Evolutionary conservation across 2,329 filamentous ascomycete species (phyloP), one percentile per base, ranked within the genome.

Genomic region (Beauveria sp.): DNA sequence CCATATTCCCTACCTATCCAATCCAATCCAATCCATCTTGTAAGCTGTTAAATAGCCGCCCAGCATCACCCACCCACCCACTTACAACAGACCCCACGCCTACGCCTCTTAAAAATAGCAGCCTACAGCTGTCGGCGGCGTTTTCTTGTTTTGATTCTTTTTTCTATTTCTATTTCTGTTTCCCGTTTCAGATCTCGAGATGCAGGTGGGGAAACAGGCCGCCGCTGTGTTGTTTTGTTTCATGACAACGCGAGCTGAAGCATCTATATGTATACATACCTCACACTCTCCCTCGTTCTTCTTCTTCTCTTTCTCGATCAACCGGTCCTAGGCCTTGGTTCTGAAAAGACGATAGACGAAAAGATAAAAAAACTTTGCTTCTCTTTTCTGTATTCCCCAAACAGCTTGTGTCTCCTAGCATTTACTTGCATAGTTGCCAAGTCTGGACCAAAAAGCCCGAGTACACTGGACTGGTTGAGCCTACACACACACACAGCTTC

Each of bases 351-450:
- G 1, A 34, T 34, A 12, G 10, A 34, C 30, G 10, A 34, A 34
- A 46, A 34, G 26, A n/a, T 2, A 5, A 16, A 22, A 2, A 26
- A 6, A n/a, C 16, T n/a, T 26, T 9, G 2, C 22, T 20, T 22
- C 7, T 58, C 24, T 24, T 34, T n/a, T 44, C n/a, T 34, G 10
- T 10, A 40, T 48, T 16, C 7, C 40, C 30, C 3, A 34, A 28
- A 34, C 22, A 22, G 26, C 44, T 51, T 57, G 55, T 14, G 56
- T 52, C 50, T 46, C n/a, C 57, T 60, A 28, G 64, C 62, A 61
- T 63, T 63, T 53, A 55, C 57, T 61, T 50, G 34, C 40, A 46
- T 55, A 53, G 56, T 47, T 28, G 47, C 40, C 48, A n/a, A 30
- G 40, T 24, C 2, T 24, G 22, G n/a, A 28, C 12, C 22, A 28